A percentile compares a stretch with the other conserved stretches of the same genome.
Evolutionary conservation across 768 basidiomycete genomes (phyloP).

Genomic region (Collybia nuda): DNA sequence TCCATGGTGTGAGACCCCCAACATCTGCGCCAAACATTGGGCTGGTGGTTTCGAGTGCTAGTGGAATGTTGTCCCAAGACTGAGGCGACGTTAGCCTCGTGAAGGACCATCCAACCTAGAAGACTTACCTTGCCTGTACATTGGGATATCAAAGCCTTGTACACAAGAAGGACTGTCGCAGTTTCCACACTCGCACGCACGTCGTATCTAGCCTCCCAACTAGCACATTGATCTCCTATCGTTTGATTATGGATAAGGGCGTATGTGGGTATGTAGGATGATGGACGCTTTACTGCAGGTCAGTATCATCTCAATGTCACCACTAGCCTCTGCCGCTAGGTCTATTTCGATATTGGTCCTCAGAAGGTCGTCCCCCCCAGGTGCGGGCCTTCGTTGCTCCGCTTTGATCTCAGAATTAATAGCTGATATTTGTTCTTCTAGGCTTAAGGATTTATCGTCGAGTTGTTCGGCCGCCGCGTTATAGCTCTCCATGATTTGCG

Average conservation of each 20-base stretch:
- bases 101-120: neutral
- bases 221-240: conserved; percentile 13
- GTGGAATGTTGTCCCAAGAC: conserved; percentile 34
- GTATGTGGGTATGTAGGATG: neutral
- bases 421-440: conserved; percentile 15
- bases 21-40: conserved; percentile 24
- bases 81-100: neutral
- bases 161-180: neutral
- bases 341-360: conserved; percentile 22
- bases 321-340: conserved; percentile 21
- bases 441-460: conserved; percentile 17
- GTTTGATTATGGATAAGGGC: conserved; percentile 24
- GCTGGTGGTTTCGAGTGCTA: conserved; percentile 36
- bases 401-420: conserved; percentile 16
- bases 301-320: conserved; percentile 25
- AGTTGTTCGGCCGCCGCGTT: conserved; percentile 19
- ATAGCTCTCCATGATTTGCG: conserved; percentile 11
- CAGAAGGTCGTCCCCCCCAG: conserved; percentile 11
- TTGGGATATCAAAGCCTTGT: neutral
- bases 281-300: conserved; percentile 23
- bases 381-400: conserved; percentile 13
- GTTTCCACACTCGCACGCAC: conserved; percentile 14
- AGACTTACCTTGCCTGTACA: conserved; percentile 1
- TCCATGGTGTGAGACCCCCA: conserved; percentile 32
- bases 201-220: conserved; percentile 37